Percentiles rank a stretch among this genome's conserved stretches.
Evolutionary conservation across 441 rosid species (phyloP).

Genomic region (Gossypium trilobum): DNA sequence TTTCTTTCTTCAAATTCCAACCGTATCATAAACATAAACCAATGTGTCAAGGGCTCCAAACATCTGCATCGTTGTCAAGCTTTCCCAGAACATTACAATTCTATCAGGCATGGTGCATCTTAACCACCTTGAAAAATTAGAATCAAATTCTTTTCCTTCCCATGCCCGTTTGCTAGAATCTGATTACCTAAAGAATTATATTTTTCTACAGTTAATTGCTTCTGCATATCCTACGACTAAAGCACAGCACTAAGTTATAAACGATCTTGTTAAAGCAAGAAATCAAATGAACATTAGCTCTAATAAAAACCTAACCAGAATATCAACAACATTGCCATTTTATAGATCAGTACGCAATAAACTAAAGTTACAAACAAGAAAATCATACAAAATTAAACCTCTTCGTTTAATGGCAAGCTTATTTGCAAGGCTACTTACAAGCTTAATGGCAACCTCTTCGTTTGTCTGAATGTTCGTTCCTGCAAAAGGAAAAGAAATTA

Average conservation of each 20-base stretch:
- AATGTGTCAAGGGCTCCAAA: background rate
- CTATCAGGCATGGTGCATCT: background rate
- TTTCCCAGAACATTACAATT: background rate
- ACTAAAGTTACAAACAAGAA: background rate
- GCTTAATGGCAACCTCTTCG: slow-evolving; percentile 92
- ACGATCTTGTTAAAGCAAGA: background rate
- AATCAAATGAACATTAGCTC: background rate
- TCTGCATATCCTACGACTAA: background rate
- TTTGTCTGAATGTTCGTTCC: slow-evolving; percentile 83
- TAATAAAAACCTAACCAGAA: background rate
- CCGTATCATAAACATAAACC: background rate
- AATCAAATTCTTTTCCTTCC: background rate
- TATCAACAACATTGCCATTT: background rate
- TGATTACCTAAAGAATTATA: background rate
- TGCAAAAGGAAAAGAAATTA: slow-evolving; percentile 22
- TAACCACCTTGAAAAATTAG: background rate
- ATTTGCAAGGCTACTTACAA: slow-evolving; percentile 46
- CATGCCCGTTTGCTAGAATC: background rate
- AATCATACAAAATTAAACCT: background rate
- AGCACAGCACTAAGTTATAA: background rate
- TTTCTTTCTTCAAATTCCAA: too few relatives aligned
- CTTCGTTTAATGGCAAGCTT: too few relatives aligned
- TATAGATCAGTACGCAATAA: background rate
- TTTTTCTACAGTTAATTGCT: background rate
- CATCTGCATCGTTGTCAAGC: background rate